Base-by-base conservation (phyloP, 2,329 filamentous ascomycete species). In the Aureobasidium leucospermi region DNA sequence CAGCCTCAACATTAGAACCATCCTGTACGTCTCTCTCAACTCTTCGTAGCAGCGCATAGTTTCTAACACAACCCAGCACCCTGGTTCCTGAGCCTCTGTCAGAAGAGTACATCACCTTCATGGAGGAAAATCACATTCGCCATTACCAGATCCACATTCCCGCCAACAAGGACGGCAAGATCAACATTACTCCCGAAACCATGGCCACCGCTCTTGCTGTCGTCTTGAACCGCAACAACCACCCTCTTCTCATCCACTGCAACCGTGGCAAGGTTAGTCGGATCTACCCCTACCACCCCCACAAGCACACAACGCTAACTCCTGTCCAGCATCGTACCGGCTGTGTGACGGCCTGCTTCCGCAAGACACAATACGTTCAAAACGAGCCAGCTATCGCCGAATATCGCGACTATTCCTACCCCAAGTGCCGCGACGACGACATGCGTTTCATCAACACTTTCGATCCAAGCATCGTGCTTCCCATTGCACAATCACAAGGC, bases 221-320 rank as follows among this genome's bases (percentile, higher is more conserved):
- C 43, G 81, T 93, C 42, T 78, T 93, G 57, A 83, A 95, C 68
- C 81, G 81, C 51, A 74, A 79, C 36, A 90, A 95, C 63, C 85
- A 94, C 65, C 92, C 92, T 0, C 74, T 96, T 10, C 79, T 96
- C 41, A 82, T 96, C 48, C 92, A 96, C 73, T 96, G 92, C 80
- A 96, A 96, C 70, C 92, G 96, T 66, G 92, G 92, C 70, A 94
- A 89, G 81, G 53, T 57, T 9, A 6, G 53, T 47, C 11, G 19
- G 7, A 29, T 2, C n/a, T 15, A 32, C 16, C 7, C 29, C 16
- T 23, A 23, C 23, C 23, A 23, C 9, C 28, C 2, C 36, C 5
- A 29, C 31, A 34, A 19, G 11, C 39, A 55, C 28, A 11, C 36
- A 7, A 38, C 8, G 31, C 42, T 57, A n/a, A 57, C 32, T 39